Conservation (phyloP, 225 moss, liverwort and hornwort genomes). For the Polytrichum commune region DNA sequence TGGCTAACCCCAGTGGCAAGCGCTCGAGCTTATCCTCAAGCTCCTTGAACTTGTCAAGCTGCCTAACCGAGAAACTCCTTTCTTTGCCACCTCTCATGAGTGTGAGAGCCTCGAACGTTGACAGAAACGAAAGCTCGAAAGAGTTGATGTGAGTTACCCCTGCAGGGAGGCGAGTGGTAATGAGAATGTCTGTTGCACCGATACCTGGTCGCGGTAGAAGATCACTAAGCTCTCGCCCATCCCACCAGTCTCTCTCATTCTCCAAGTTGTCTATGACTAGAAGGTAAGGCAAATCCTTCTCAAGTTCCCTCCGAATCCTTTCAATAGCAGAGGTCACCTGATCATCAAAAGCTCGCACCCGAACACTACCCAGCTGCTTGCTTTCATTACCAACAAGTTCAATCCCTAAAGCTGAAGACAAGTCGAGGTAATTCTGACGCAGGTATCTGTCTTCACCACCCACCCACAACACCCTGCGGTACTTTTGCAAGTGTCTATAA, state of each 20-base stretch:
- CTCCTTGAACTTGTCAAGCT: conserved; percentile 42
- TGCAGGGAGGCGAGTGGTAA: conserved; percentile 58
- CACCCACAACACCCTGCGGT: conserved; percentile 54
- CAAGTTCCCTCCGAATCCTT: conserved; percentile 40
- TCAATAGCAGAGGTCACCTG: conserved; percentile 44
- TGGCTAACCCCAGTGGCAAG: conserved; percentile 39
- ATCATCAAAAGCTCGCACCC: conserved; percentile 42
- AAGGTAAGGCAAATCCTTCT: conserved; percentile 49
- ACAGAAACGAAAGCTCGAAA: conserved; percentile 37
- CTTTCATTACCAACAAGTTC: conserved; percentile 25
- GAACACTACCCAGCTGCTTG: neutral
- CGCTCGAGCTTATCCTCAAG: conserved; percentile 53
- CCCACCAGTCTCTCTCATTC: conserved; percentile 49
- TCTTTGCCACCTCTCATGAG: conserved; percentile 41
- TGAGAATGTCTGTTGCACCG: conserved; percentile 48
- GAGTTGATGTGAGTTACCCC: conserved; percentile 38
- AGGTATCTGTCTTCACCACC: conserved; percentile 50
- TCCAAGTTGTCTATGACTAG: conserved; percentile 63
- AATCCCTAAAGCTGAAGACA: conserved; percentile 26
- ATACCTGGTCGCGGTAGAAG: conserved; percentile 41
- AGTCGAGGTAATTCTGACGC: conserved; percentile 55
- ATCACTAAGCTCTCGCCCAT: conserved; percentile 48
- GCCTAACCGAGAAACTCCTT: conserved; percentile 29
- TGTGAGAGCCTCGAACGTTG: conserved; percentile 36
- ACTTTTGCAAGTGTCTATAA: conserved; percentile 48